These are phyloP conservation scores for Sphagnum contortum DNA, from an alignment of 225 moss, liverwort and hornwort species.

Conservation along the genomic window DNA sequence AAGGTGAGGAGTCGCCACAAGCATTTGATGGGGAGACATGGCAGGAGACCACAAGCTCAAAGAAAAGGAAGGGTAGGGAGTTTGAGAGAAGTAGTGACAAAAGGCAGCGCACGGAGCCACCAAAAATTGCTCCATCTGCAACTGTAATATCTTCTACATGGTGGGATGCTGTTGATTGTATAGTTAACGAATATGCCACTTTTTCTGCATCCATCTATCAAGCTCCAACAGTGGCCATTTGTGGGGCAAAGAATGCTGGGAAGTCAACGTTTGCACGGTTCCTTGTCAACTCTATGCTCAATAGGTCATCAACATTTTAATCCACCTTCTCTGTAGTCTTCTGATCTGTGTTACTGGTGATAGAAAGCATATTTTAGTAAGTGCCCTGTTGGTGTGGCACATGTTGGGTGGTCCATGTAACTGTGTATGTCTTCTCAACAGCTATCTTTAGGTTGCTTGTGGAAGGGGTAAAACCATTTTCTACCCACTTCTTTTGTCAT, in stretches of 20 bases:
- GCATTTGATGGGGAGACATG: constrained; percentile 26
- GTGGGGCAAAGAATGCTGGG: constrained; percentile 79
- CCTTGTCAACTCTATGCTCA: constrained; percentile 69
- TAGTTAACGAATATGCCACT: constrained; percentile 8
- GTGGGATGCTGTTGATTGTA: constrained; percentile 34
- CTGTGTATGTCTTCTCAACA: too few relatives aligned
- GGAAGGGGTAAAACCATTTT: too few relatives aligned
- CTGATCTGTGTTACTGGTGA: background rate
- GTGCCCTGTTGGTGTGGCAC: too few relatives aligned
- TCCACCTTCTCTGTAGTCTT: background rate
- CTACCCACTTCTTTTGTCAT: too few relatives aligned
- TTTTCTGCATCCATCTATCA: background rate
- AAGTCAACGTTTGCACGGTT: constrained; percentile 87
- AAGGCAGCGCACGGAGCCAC: constrained; percentile 13
- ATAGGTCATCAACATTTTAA: constrained; percentile 39
- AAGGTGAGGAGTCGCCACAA: constrained; percentile 28
- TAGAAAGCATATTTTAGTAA: background rate
- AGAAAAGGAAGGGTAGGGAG: constrained; percentile 12
- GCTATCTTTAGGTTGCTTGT: too few relatives aligned
- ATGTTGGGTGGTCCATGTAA: too few relatives aligned
- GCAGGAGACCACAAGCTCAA: constrained; percentile 13
- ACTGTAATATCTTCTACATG: constrained; percentile 29
- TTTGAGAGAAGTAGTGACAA: constrained; percentile 6
- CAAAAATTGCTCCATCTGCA: constrained; percentile 15
- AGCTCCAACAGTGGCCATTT: constrained; percentile 53